Conservation (phyloP, 345 rosid species). For the Arabis hirsuta region DNA sequence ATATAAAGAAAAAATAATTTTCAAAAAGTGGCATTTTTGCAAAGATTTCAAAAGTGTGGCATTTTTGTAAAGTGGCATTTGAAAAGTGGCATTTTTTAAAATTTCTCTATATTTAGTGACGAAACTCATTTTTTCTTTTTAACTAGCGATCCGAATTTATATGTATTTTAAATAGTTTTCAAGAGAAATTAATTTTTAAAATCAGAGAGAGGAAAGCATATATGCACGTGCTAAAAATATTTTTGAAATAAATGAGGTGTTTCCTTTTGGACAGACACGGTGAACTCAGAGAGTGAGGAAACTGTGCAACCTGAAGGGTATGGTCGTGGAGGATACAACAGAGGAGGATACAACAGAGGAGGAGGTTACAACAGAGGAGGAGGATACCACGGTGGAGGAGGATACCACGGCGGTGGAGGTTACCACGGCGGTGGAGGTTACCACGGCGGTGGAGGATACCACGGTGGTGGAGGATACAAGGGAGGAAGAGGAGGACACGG, state of each 20-base stretch:
- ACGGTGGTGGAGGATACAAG: neutral
- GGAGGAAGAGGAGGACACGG: constrained; percentile 10
- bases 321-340: neutral
- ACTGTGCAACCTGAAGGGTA: constrained; percentile 23
- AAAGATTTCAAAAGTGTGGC: too few relatives aligned
- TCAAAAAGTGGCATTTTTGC: too few relatives aligned
- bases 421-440: constrained; percentile 4
- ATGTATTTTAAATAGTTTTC: neutral
- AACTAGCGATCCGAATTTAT: too few relatives aligned
- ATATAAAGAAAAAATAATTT: too few relatives aligned
- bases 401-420: too few relatives aligned
- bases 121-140: too few relatives aligned
- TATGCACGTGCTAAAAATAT: neutral
- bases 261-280: constrained; percentile 3
- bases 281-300: constrained; percentile 12
- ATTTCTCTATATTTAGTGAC: neutral
- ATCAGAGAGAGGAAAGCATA: neutral
- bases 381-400: constrained; percentile 1
- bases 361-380: neutral
- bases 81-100: too few relatives aligned
- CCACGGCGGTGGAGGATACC: neutral
- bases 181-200: neutral
- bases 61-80: too few relatives aligned
- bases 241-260: constrained; percentile 11
- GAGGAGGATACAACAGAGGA: neutral